Base-by-base conservation (phyloP, 306 rosid genomes). In the Quercus glauca region DNA sequence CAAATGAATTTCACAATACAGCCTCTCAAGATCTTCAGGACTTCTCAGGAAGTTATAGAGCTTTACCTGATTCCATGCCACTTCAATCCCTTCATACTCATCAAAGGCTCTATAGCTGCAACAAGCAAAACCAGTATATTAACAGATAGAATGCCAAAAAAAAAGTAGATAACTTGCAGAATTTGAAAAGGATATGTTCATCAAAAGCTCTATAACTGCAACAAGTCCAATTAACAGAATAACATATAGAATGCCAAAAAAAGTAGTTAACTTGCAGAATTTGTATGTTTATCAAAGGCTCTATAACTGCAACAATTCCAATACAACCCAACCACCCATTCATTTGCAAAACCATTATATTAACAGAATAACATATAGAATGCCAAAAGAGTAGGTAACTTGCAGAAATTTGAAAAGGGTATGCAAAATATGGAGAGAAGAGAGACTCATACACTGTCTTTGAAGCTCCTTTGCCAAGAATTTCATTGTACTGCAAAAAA, bases 11-110 rank as follows among this genome's bases (percentile, higher is more conserved):
- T 96, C 99, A 69, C 91, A 35, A 76, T 93, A 93, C 43, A 96
- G 74, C 79, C 99, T 89, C 84, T 93, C 94, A 41, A 93, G 93
- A 83, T 93, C 97, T 83, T 93, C 92, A 74, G 99, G 92, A 55
- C 86, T 90, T 82, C 82, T 87, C 78, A 91, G 81, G 71, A 96
- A 91, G 43, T 96, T 98, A 21, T 82, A 75, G 51, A 96, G 92
- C 84, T 90, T 96, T 83, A 96, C 99, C 83, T 96, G 98, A 76
- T 96, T 96, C 99, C 99, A 96, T 58, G 99, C 99, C 35, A 96
- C 99, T 89, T 96, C 99, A 87, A 90, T 91, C 74, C 99, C 99
- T 85, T 91, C 89, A 79, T 91, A 93, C 84, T 96, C 99, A 83
- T 96, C 98, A 82, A 96, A 96, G 75, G 91, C 99, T 84, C 89